Base-by-base conservation (phyloP, 2,329 filamentous ascomycete species). In the Clonostachys solani region DNA sequence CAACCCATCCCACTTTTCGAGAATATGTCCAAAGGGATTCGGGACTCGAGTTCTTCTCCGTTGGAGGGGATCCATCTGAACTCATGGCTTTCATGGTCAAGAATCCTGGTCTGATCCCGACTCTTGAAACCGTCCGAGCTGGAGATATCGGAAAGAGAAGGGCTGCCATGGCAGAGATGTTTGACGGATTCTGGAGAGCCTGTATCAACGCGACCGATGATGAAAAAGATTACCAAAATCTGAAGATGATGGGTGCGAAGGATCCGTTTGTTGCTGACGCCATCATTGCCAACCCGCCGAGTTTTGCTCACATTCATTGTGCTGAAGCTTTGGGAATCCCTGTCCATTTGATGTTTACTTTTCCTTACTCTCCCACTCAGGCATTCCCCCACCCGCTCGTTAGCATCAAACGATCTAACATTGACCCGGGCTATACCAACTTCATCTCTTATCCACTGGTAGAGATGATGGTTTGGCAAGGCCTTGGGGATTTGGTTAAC, bases 401-500 rank as follows among this genome's bases (percentile, higher is more conserved):
- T 10, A 89, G 83, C 58, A 85, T 92, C 63, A 87, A 85, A 58
- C 78, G 77, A 50, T 82, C 78, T 15, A 89, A 89, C 52, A 79
- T 89, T 9, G 86, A 91, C 55, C 74, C 79, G 2, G 81, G 80
- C 17, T 88, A 89, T 59, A 82, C 84, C 12, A 94, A 92, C 63
- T 90, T 89, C 59, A 89, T 92, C 61, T 86, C 81, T 2, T 94
- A 92, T 59, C 83, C 86, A 0, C 67, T 92, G 35, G 86, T 92
- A 2, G 88, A 92, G 60, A 86, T 89, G 80, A 89, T 92, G 78
- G 87, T 90, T 2, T 96, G 91, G 91, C 90, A 96, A 64, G 92
- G 91, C 0, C 73, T 92, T 1, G 88, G 88, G 3, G 88, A 92
- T 60, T 68, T 92, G 29, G 79, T 92, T 53, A 92, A 92, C 57